phyloP scores from a whole-genome alignment of 2,329 filamentous ascomycete genomes.

The Arthrinium puccinioides region DNA sequence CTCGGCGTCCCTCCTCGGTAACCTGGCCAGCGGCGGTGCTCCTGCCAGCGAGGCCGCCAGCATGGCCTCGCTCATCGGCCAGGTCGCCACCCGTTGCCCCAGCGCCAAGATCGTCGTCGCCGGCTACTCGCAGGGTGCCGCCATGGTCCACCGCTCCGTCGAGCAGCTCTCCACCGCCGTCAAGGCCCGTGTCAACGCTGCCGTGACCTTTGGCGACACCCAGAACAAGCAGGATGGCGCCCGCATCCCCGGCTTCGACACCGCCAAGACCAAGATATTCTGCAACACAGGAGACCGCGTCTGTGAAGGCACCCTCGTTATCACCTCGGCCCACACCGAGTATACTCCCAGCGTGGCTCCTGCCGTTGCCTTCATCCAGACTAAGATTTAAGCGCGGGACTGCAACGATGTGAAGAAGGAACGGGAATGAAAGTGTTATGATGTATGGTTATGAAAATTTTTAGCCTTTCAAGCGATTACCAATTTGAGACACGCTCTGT shows the following conservation, averaged over 20 bases:
- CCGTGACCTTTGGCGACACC: conserved; percentile 24
- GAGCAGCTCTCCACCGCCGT: conserved; percentile 23
- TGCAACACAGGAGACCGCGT: conserved; percentile 43
- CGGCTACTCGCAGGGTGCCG: conserved; percentile 23
- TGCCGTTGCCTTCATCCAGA: conserved; percentile 8
- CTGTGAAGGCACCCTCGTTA: conserved; percentile 33
- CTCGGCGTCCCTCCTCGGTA: conserved; percentile 18
- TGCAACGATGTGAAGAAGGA: background rate
- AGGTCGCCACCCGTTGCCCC: conserved; percentile 22
- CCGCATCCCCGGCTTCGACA: conserved; percentile 21
- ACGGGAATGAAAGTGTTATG: too few species aligned
- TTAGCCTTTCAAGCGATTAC: too few species aligned
- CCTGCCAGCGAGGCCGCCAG: conserved; percentile 15
- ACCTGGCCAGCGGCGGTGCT: conserved; percentile 20
- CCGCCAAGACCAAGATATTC: conserved; percentile 27
- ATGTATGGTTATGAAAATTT: too few species aligned
- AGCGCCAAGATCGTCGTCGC: conserved; percentile 24
- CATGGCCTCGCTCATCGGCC: conserved; percentile 20
- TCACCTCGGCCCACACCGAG: conserved; percentile 28
- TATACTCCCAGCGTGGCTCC: conserved; percentile 18
- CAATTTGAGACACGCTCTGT: too few species aligned
- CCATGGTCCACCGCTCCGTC: conserved; percentile 24
- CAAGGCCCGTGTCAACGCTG: conserved; percentile 16
- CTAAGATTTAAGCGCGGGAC: background rate
- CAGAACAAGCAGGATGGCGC: conserved; percentile 20